Percentiles rank a stretch among this genome's conserved stretches.
Evolutionary conservation across 2,329 filamentous ascomycete genomes (phyloP).

Genomic region (Trichoderma koningiopsis): DNA sequence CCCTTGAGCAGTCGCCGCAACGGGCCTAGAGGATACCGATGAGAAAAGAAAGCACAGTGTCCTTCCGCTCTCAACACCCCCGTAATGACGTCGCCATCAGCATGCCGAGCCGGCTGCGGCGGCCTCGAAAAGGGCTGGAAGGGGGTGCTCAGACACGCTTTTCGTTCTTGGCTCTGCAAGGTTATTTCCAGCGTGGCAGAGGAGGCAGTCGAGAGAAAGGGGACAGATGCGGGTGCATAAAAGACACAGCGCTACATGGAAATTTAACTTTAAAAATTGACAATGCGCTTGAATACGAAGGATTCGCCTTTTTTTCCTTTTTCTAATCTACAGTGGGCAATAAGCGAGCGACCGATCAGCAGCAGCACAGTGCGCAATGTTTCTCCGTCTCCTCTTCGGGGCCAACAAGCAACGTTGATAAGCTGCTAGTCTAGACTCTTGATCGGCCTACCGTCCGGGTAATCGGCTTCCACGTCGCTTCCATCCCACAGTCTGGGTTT

Average conservation of each 20-base stretch:
- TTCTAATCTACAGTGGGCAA: neutral
- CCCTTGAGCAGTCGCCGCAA: neutral
- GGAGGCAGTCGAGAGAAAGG: neutral
- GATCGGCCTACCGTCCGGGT: conserved; percentile 22
- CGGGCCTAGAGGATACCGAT: conserved; percentile 5
- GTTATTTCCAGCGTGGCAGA: neutral
- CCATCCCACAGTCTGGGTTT: conserved; percentile 22
- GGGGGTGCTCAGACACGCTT: conserved; percentile 10
- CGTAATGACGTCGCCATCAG: conserved; percentile 29
- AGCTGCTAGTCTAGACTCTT: conserved; percentile 22
- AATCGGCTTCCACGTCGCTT: conserved; percentile 23
- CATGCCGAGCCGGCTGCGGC: conserved; percentile 32
- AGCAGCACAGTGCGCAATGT: neutral
- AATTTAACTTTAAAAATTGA: neutral
- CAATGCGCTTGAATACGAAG: neutral
- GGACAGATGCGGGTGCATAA: neutral
- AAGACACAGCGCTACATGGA: neutral
- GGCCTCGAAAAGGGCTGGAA: conserved; percentile 19
- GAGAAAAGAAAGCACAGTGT: neutral
- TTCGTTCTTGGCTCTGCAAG: conserved; percentile 19
- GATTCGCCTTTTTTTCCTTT: neutral
- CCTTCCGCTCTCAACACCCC: neutral
- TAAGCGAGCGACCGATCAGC: neutral
- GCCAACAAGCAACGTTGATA: conserved; percentile 1
- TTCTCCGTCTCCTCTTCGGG: neutral